Base-by-base conservation (phyloP, 1,284 basidiomycete species). In the Sporisorium iseilematis-ciliati region DNA sequence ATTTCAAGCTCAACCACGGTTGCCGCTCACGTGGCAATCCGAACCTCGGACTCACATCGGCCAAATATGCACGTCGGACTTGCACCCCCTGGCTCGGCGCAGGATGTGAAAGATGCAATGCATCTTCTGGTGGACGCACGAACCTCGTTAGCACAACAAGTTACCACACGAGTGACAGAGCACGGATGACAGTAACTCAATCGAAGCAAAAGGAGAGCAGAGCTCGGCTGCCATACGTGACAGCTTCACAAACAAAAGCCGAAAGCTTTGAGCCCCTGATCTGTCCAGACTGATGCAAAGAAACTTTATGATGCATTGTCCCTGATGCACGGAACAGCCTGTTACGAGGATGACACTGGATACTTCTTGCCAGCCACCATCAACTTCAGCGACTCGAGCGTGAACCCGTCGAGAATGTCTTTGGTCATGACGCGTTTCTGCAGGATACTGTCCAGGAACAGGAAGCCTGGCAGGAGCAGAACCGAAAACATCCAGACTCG, bases 321-420 rank as follows among this genome's bases (percentile, higher is more conserved):
- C 57, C 23, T 42, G 42, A 20, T 33, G 14, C 31, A 20, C 12
- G 49, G 41, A 54, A 31, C 38, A n/a, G 40, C 29, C 3, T 31
- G 20, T 50, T 51, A 29, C 38, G 14, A 33, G n/a, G 26, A 29
- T 18, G 55, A 49, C 21, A 42, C 25, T n/a, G 45, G 53, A 29
- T 75, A 75, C 38, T 42, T 57, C 11, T 61, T 66, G 21, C 73
- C 73, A 3, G 43, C 29, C 20, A 75, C 4, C 73, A 75, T 75
- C 51, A 57, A 12, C 7, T 38, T 42, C 14, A 75, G 31, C 14
- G 64, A 53, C 0, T 11, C 14, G 0, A 51, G 33, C 16, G 67
- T 40, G n/a, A 75, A 68, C 8, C 65, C 73, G 31, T 71, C 61
- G 23, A 71, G 3, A 6, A 65, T 53, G 20, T 62, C 61, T 55